Percentiles rank a stretch among this genome's conserved stretches.
These are phyloP conservation scores for Lentinula novae-zelandiae DNA, from an alignment of 1,284 basidiomycete genomes.

Conservation along the genomic window DNA sequence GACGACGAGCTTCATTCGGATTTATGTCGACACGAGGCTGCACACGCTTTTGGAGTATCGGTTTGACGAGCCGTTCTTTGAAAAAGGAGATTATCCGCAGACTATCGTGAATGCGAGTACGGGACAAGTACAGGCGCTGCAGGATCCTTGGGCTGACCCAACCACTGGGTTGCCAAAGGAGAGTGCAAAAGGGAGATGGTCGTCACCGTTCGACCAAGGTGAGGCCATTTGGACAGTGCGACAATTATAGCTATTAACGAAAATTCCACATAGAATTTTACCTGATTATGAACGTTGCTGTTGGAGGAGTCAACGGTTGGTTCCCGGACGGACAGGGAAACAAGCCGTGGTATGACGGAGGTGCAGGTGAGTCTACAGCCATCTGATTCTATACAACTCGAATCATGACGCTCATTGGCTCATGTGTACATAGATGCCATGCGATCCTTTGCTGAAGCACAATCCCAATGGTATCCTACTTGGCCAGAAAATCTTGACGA, in stretches of 20 bases:
- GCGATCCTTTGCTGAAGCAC: conserved; percentile 62
- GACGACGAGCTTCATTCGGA: conserved; percentile 70
- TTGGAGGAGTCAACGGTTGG: conserved; percentile 85
- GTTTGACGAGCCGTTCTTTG: conserved; percentile 39
- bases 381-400: not conserved
- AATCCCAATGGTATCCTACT: conserved; percentile 62
- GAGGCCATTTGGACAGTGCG: not conserved
- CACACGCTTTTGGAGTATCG: conserved; percentile 61
- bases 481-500: conserved; percentile 62
- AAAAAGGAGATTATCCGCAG: conserved; percentile 42
- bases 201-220: conserved; percentile 78
- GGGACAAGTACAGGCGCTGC: conserved; percentile 57
- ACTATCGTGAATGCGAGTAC: conserved; percentile 50
- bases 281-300: conserved; percentile 76
- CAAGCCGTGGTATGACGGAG: conserved; percentile 80
- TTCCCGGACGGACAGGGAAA: conserved; percentile 68
- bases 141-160: conserved; percentile 57
- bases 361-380: not conserved
- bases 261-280: conserved; percentile 53
- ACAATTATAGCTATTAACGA: not conserved
- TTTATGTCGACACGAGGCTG: conserved; percentile 76
- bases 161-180: not conserved
- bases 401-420: conserved; percentile 17
- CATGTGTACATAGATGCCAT: conserved; percentile 46
- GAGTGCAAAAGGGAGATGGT: conserved; percentile 30